Conservation (phyloP, 1,284 basidiomycete species). For the Cutaneotrichosporon mucoides region DNA sequence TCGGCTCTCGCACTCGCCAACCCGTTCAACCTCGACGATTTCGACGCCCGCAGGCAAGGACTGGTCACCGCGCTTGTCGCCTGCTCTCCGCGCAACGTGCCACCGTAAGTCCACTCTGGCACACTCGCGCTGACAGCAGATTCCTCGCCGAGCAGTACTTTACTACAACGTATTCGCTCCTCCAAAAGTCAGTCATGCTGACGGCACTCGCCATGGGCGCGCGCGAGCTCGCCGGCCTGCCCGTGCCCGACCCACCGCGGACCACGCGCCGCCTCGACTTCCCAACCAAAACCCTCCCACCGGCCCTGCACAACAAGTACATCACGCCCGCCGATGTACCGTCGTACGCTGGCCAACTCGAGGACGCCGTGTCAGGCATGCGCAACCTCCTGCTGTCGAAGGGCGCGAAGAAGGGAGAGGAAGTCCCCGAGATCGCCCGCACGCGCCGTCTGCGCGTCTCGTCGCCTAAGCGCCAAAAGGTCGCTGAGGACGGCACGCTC, state of each 20-base stretch:
- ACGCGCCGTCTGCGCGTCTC: conserved; percentile 70
- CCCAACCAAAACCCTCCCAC: conserved; percentile 73
- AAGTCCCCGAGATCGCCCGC: conserved; percentile 60
- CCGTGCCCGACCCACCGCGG: conserved; percentile 48
- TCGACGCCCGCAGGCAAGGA: conserved; percentile 71
- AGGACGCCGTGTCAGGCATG: conserved; percentile 34
- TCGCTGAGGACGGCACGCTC: conserved; percentile 29
- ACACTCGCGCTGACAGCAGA: conserved; percentile 51
- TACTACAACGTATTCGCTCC: conserved; percentile 79
- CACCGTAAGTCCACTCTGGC: conserved; percentile 60
- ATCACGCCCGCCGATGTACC: conserved; percentile 44
- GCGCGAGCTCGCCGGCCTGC: conserved; percentile 72
- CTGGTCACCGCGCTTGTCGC: conserved; percentile 73
- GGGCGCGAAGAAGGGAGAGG: conserved; percentile 40
- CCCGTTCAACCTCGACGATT: conserved; percentile 73
- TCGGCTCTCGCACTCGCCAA: conserved; percentile 72
- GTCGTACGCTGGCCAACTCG: conserved; percentile 26
- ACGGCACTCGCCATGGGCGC: conserved; percentile 81
- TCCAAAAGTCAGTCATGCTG: conserved; percentile 77
- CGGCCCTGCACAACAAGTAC: conserved; percentile 64
- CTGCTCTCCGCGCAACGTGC: conserved; percentile 68
- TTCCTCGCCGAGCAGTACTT: conserved; percentile 89
- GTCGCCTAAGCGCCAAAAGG: conserved; percentile 30
- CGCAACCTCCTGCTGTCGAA: conserved; percentile 37
- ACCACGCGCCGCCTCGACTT: conserved; percentile 53